Conservation (phyloP, 192 early-diverging fungal genomes). For the Backusella mclennaniae region DNA sequence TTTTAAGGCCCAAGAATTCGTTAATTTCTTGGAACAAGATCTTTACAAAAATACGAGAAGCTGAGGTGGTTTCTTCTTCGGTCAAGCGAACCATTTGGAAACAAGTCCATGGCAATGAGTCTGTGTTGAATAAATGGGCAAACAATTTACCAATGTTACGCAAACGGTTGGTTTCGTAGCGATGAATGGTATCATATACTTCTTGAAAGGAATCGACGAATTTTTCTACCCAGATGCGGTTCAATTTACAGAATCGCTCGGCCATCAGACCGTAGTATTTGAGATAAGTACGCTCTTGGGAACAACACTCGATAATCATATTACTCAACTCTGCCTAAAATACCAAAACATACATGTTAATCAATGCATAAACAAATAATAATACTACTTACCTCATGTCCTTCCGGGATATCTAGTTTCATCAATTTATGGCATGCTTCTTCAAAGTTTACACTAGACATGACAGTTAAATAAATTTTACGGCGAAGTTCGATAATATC, state of each 20-base stretch:
- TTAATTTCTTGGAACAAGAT: constrained; percentile 89
- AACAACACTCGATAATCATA: constrained; percentile 98
- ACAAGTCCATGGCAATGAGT: constrained; percentile 83
- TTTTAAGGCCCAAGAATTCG: constrained; percentile 79
- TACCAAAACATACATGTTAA: background rate
- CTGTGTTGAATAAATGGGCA: constrained; percentile 81
- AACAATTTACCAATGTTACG: constrained; percentile 94
- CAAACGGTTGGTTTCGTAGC: constrained; percentile 88
- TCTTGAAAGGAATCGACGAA: constrained; percentile 80
- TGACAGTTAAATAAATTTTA: constrained; percentile 94
- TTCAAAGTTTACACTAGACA: constrained; percentile 94
- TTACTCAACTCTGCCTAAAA: constrained; percentile 81
- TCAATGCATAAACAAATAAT: too few relatives aligned
- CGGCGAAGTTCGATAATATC: constrained; percentile 86
- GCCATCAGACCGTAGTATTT: constrained; percentile 92
- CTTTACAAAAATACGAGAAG: constrained; percentile 96
- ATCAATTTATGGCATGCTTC: constrained; percentile 95
- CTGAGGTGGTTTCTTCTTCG: constrained; percentile 94
- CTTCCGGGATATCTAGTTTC: constrained; percentile 78
- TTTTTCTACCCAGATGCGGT: constrained; percentile 71
- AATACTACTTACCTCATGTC: constrained; percentile 61
- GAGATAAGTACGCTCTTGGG: constrained; percentile 93
- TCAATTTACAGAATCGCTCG: constrained; percentile 89
- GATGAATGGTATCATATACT: constrained; percentile 89
- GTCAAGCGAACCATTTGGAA: constrained; percentile 79